Conservation (phyloP, 2,329 filamentous ascomycete species). For the Beauveria medogensis region DNA sequence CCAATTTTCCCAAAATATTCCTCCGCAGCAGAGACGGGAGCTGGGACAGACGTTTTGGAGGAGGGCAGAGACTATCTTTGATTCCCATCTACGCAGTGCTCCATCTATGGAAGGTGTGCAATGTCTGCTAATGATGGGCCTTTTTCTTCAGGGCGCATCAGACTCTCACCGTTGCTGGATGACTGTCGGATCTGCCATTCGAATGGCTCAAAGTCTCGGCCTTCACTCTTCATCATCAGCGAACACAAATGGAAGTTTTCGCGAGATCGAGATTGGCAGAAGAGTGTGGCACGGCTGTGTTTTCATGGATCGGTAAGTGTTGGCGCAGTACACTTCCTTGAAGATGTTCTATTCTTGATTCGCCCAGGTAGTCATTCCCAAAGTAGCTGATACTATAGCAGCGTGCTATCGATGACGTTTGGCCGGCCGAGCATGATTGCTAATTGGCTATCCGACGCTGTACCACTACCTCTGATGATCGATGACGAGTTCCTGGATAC, state of each 20-base stretch:
- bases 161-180: neutral
- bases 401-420: constrained; percentile 12
- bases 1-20: constrained; percentile 5
- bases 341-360: neutral
- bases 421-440: constrained; percentile 13
- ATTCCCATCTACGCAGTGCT: neutral
- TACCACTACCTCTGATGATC: constrained; percentile 11
- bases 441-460: neutral
- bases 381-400: neutral
- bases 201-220: neutral
- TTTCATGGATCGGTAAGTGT: constrained; percentile 11
- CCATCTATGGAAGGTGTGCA: neutral
- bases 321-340: neutral
- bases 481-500: constrained; percentile 12
- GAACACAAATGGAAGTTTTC: neutral
- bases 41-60: constrained; percentile 6
- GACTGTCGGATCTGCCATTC: neutral
- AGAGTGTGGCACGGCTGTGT: constrained; percentile 13
- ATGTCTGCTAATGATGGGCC: neutral
- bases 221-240: neutral
- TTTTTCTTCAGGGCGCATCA: neutral
- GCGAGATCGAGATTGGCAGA: constrained; percentile 5
- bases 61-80: constrained; percentile 1
- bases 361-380: neutral
- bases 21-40: neutral